Conservation (phyloP, 129 eudicot species). For the Arctium lappa region DNA sequence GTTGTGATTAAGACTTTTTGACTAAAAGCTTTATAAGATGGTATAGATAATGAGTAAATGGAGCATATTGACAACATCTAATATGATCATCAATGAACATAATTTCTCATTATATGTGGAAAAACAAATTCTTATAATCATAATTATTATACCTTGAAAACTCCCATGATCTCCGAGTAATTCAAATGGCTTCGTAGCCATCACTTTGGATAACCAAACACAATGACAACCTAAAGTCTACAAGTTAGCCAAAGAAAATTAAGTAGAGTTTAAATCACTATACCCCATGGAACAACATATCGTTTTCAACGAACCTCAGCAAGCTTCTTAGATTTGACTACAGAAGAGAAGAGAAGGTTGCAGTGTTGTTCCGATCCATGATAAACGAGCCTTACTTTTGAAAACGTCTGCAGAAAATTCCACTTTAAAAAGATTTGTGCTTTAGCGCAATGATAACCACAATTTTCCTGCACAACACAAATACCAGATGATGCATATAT, state of each 20-base stretch:
- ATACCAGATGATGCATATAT: no score
- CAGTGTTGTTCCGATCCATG: background rate
- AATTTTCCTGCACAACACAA: no score
- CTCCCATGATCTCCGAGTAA: background rate
- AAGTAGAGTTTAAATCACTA: slow-evolving; percentile 58
- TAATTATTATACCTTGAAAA: slow-evolving; percentile 43
- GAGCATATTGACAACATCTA: background rate
- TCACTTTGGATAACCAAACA: slow-evolving; percentile 31
- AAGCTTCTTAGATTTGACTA: no score
- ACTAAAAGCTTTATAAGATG: no score
- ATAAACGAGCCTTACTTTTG: slow-evolving; percentile 50
- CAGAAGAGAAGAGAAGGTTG: background rate
- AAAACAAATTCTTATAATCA: slow-evolving; percentile 3
- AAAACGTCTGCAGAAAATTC: slow-evolving; percentile 34
- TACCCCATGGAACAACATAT: background rate
- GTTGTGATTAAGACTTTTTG: background rate
- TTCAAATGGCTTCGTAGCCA: no score
- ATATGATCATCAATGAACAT: slow-evolving; percentile 6
- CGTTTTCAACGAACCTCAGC: no score
- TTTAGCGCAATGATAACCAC: slow-evolving; percentile 28
- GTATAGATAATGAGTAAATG: no score
- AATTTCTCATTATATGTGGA: background rate
- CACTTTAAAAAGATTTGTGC: slow-evolving; percentile 67
- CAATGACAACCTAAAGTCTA: background rate
- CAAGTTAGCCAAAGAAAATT: background rate